Conservation (phyloP, 1,284 basidiomycete genomes). For the Puccinia sorghi region DNA sequence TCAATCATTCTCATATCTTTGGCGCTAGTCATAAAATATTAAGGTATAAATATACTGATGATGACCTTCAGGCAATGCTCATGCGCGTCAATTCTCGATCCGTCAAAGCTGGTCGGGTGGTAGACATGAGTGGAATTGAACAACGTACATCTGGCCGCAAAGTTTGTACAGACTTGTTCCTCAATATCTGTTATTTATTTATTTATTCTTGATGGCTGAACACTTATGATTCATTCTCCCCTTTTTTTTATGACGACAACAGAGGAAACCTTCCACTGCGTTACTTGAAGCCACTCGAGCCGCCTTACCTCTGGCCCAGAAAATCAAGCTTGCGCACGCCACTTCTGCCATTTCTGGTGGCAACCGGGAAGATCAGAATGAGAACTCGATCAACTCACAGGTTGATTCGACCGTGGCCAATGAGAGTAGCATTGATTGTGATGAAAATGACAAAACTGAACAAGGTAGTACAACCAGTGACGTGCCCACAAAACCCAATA, state of each 20-base stretch:
- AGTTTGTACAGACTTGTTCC: constrained; percentile 10
- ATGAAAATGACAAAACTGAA: constrained; percentile 39
- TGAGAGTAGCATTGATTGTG: constrained; percentile 42
- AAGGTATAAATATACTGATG: constrained; percentile 78
- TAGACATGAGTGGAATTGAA: constrained; percentile 42
- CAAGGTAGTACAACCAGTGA: constrained; percentile 37
- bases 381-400: constrained; percentile 3
- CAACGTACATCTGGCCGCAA: constrained; percentile 48
- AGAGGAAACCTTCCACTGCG: constrained; percentile 48
- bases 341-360: background rate
- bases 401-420: constrained; percentile 15
- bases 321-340: constrained; percentile 43
- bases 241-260: background rate
- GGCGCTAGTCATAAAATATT: constrained; percentile 59
- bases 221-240: background rate
- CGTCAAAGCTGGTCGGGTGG: constrained; percentile 43
- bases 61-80: constrained; percentile 63
- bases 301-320: constrained; percentile 42
- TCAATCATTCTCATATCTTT: constrained; percentile 67
- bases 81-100: constrained; percentile 48
- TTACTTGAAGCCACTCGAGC: constrained; percentile 47
- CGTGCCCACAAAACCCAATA: background rate
- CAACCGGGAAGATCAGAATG: constrained; percentile 23
- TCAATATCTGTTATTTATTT: background rate
- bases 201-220: constrained; percentile 9